Evolutionary conservation across 164 flowering plant genomes (phyloP).

Genomic region (Tetrastigma voinierianum): DNA sequence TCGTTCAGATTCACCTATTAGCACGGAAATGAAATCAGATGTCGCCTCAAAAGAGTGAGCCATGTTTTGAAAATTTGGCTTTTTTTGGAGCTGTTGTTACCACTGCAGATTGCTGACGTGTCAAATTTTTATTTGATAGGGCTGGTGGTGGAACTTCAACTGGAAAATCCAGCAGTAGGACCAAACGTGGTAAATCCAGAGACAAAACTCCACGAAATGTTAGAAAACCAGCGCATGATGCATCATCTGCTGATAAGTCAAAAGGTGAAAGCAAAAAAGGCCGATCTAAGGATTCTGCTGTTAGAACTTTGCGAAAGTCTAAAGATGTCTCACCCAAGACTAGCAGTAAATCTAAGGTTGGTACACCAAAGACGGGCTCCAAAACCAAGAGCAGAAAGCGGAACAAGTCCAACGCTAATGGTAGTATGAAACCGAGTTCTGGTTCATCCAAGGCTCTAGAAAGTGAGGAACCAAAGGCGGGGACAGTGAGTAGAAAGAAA

Average conservation of each 20-base stretch:
- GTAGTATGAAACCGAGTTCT: not conserved
- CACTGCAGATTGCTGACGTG: too few species aligned
- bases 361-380: conserved; percentile 15
- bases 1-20: conserved; percentile 30
- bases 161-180: conserved; percentile 40
- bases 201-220: conserved; percentile 6
- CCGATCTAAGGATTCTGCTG: conserved; percentile 27
- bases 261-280: conserved; percentile 7
- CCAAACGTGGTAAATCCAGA: conserved; percentile 29
- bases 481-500: too few species aligned
- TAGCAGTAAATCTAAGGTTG: conserved; percentile 7
- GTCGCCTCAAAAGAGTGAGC: conserved; percentile 48
- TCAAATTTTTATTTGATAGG: conserved; percentile 11
- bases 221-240: too few species aligned
- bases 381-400: conserved; percentile 32
- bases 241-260: not conserved
- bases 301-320: too few species aligned
- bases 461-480: too few species aligned
- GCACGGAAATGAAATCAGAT: conserved; percentile 29
- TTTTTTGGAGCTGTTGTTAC: not conserved
- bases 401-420: conserved; percentile 31
- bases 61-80: not conserved
- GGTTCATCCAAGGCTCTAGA: too few species aligned
- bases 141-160: conserved; percentile 45
- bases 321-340: too few species aligned